phyloP scores from a whole-genome alignment of 352 stramenopile species.

The Globisporangium okanoganense region DNA sequence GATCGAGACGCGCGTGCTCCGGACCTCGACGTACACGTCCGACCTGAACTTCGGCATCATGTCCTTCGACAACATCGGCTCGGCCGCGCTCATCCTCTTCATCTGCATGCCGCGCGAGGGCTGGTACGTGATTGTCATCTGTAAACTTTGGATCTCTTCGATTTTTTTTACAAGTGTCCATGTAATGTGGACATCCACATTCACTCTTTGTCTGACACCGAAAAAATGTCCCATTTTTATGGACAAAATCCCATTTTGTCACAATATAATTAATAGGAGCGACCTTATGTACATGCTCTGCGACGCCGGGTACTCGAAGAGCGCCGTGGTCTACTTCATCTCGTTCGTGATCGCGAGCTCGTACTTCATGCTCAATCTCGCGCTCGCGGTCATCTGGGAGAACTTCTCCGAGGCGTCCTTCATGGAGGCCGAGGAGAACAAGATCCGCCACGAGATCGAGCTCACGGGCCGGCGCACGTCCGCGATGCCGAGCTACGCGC shows the following conservation, averaged over 20 bases:
- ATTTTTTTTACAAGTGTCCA: neutral
- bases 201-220: neutral
- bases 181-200: neutral
- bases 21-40: constrained; percentile 45
- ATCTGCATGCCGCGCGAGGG: constrained; percentile 90
- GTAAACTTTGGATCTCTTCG: neutral
- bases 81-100: constrained; percentile 84
- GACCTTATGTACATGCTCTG: constrained; percentile 68
- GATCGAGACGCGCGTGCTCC: constrained; percentile 34
- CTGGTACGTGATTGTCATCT: constrained; percentile 47
- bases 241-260: neutral
- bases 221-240: neutral
- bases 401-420: constrained; percentile 63
- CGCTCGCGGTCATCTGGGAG: constrained; percentile 88
- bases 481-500: neutral
- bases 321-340: constrained; percentile 79
- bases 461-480: constrained; percentile 3
- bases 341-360: constrained; percentile 83
- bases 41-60: constrained; percentile 85
- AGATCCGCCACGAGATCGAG: constrained; percentile 20
- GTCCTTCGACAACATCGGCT: constrained; percentile 87
- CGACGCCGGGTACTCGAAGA: constrained; percentile 37
- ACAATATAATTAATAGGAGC: constrained; percentile 31
- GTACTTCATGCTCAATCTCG: constrained; percentile 90
- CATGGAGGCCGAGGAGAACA: constrained; percentile 43